Conservation (phyloP, 2,329 filamentous ascomycete genomes). For the Phialocephala subalpina region DNA sequence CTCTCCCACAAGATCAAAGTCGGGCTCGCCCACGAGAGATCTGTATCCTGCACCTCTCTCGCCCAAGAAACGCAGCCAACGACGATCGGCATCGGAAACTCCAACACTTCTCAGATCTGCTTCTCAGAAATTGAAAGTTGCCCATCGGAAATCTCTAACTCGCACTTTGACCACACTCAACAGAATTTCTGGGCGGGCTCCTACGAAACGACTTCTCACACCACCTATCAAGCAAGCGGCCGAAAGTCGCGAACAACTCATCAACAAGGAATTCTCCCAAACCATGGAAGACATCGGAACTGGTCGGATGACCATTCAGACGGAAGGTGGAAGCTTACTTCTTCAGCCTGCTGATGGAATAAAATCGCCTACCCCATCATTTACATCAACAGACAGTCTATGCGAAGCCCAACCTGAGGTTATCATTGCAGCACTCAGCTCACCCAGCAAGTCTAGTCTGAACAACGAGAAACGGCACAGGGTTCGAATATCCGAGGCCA, state of each 20-base stretch:
- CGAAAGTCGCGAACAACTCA: constrained; percentile 34
- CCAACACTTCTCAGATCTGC: constrained; percentile 39
- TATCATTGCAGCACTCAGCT: constrained; percentile 34
- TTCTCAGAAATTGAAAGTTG: constrained; percentile 36
- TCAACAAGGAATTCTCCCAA: constrained; percentile 23
- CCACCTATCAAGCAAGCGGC: constrained; percentile 28
- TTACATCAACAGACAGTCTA: constrained; percentile 38
- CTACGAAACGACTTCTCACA: constrained; percentile 33
- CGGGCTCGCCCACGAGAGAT: constrained; percentile 11
- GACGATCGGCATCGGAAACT: constrained; percentile 35
- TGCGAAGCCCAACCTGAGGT: constrained; percentile 33
- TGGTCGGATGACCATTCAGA: background rate
- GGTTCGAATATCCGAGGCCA: constrained; percentile 23
- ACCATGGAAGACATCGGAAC: constrained; percentile 27
- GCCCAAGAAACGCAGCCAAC: constrained; percentile 16
- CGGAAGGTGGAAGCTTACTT: background rate
- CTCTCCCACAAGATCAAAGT: background rate
- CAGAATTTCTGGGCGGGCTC: constrained; percentile 33
- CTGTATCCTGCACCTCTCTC: constrained; percentile 2
- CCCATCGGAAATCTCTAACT: constrained; percentile 32
- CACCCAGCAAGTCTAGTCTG: constrained; percentile 34
- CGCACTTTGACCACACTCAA: constrained; percentile 34
- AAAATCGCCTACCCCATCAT: constrained; percentile 30
- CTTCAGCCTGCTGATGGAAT: constrained; percentile 5
- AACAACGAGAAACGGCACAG: constrained; percentile 20